Conservation (phyloP, 129 eudicot genomes). For the Flaveria robusta region DNA sequence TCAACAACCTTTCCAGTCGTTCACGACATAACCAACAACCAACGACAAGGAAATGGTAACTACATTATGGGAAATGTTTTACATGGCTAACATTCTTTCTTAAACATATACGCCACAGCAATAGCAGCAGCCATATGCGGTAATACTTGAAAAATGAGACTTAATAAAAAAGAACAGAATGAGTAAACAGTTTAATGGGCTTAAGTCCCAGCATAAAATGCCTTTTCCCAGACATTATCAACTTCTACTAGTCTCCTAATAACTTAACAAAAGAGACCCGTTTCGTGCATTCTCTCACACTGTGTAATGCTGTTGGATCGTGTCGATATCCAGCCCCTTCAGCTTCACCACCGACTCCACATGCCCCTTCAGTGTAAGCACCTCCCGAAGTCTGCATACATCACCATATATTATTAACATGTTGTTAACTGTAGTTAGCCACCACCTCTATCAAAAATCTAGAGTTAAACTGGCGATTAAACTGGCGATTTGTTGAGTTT, state of each 20-base stretch:
- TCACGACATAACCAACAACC: neutral
- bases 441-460: no score
- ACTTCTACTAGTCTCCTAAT: slow-evolving; percentile 42
- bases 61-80: slow-evolving; percentile 27
- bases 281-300: slow-evolving; percentile 47
- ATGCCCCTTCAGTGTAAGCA: slow-evolving; percentile 92
- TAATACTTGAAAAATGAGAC: slow-evolving; percentile 19
- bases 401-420: neutral
- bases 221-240: slow-evolving; percentile 35
- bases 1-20: neutral
- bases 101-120: slow-evolving; percentile 19
- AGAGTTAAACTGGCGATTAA: no score
- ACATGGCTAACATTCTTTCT: slow-evolving; percentile 35
- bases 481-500: no score
- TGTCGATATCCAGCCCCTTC: slow-evolving; percentile 87
- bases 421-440: neutral
- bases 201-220: slow-evolving; percentile 36
- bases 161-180: slow-evolving; percentile 28
- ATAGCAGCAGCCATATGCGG: slow-evolving; percentile 24
- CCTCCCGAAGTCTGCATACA: slow-evolving; percentile 75
- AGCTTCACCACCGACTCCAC: slow-evolving; percentile 98
- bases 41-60: neutral
- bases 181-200: slow-evolving; percentile 33
- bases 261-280: slow-evolving; percentile 16
- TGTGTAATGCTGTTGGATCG: slow-evolving; percentile 90